Base-by-base conservation (phyloP, 352 stramenopile genomes). In the Chrysophaeum taylorii region DNA sequence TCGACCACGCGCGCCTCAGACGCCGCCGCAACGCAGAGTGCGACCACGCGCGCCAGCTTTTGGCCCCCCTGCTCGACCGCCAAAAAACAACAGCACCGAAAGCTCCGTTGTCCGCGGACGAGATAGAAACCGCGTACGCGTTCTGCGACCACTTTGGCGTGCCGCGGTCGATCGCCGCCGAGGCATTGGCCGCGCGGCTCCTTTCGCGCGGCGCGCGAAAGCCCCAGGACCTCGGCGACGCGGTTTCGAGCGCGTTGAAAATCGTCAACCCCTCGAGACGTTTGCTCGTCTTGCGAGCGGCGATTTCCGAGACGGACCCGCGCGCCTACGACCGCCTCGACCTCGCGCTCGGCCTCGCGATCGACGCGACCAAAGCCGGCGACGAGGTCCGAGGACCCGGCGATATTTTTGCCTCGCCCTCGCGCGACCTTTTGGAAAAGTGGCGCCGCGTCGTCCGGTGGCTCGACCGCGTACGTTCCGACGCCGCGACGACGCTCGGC, bases 1-100 rank as follows among this genome's bases (percentile, higher is more conserved):
- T 66, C 57, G 57, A 66, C 57, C 57, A 66, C 57, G 31, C 57
- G 9, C 14, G 14, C 18, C 36, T 66, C 7, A 4, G 48, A 60
- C 25, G 48, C 33, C 48, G 25, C 18, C 18, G 48, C 18, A 9
- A 60, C 33, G 7, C 48, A 33, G 18, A 60, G 48, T 9, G 18
- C 18, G 25, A 4, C 5, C 48, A 60, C 25, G 48, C 48, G 18
- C n/a, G 18, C 18, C 18, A 60, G 48, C 48, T 60, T 5, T 21
- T 60, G 25, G 18, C 48, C 18, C 12, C 31, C 33, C 2, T 66
- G 33, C 57, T 66, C 33, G 57, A 66, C 57, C 2, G 14, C 12
- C 16, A 12, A n/a, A n/a, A n/a, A n/a, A n/a, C n/a, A n/a, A n/a
- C n/a, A n/a, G n/a, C n/a, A n/a, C n/a, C n/a, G n/a, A n/a, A n/a